Base-by-base conservation (phyloP, 176 grass and related monocot genomes). In the Paspalum vaginatum region DNA sequence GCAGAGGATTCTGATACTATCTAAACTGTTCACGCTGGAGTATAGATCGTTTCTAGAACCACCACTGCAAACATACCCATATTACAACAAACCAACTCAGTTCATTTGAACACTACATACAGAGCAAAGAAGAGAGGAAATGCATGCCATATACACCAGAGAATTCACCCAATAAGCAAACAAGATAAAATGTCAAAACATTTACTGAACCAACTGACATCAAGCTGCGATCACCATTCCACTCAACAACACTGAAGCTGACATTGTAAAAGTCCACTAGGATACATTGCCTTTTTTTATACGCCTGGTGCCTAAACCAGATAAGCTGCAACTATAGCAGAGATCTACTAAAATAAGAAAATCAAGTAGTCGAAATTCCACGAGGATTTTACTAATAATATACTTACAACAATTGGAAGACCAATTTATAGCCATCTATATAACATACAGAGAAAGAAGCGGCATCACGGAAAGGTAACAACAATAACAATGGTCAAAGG, bases 141-240 rank as follows among this genome's bases (percentile, higher is more conserved):
- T 4, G 20, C 10, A 8, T 15, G 43, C 0, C 21, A 26, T 25
- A 43, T 47, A 44, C 40, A 45, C 14, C n/a, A 46, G 9, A 68
- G 20, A 47, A 46, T 13, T 67, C 41, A 21, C 9, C 1, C 7
- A 42, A 40, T 42, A 63, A 63, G 15, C 27, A 63, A 63, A 18
- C 13, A 43, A 5, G 41, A 86, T 81, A 88, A 43, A 68, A 45
- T 84, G 50, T 11, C 82, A 82, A 8, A 44, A 75, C 74, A 80
- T 92, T 92, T 86, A 92, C 79, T 84, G 83, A 96, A 88, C 88
- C 76, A 84, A 65, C 26, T 11, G 40, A 78, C 89, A 82, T 20
- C 74, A 72, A 77, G 49, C 47, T 69, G 58, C 48, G 46, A 80
- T 27, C 49, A 90, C 56, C 10, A 32, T 76, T 88, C 88, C 83